phyloP scores from a whole-genome alignment of 2,329 filamentous ascomycete genomes.

The Escovopsis sp. region DNA sequence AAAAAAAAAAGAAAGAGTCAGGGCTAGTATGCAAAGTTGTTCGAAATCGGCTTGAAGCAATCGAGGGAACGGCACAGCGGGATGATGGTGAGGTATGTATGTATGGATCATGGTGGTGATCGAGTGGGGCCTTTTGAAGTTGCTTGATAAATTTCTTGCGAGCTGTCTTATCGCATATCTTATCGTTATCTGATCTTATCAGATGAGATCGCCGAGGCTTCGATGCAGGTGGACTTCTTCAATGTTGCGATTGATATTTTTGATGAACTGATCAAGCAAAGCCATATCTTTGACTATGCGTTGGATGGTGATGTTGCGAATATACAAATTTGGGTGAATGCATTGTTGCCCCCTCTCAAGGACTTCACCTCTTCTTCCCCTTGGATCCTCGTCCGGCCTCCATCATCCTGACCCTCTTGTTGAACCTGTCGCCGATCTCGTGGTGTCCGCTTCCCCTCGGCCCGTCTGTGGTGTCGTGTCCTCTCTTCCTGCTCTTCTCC shows the following conservation, averaged over 20 bases:
- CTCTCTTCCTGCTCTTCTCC: slow-evolving; percentile 78
- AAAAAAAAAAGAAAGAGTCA: not conserved
- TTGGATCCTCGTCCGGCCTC: slow-evolving; percentile 31
- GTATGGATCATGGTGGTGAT: too few species aligned
- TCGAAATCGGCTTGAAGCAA: not conserved
- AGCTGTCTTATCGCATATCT: slow-evolving; percentile 3
- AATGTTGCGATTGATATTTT: not conserved
- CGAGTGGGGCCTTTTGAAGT: slow-evolving; percentile 1
- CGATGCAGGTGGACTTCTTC: too few species aligned
- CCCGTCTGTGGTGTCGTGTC: slow-evolving; percentile 52
- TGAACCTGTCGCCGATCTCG: slow-evolving; percentile 60
- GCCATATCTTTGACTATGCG: not conserved
- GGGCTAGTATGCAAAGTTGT: not conserved
- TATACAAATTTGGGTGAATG: too few species aligned
- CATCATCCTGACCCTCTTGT: slow-evolving; percentile 49
- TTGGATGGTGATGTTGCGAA: not conserved
- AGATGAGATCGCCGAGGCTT: too few species aligned
- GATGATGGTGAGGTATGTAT: not conserved
- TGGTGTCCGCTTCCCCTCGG: slow-evolving; percentile 46
- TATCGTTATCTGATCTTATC: slow-evolving; percentile 15
- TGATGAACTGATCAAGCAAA: not conserved
- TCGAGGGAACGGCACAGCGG: not conserved
- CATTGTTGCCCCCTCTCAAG: not conserved
- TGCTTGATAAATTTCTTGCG: not conserved
- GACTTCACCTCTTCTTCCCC: slow-evolving; percentile 24